Percentiles rank a stretch among this genome's conserved stretches.
phyloP scores from a whole-genome alignment of 495 filamentous ascomycete genomes.

The Hypoxylon rickii region DNA sequence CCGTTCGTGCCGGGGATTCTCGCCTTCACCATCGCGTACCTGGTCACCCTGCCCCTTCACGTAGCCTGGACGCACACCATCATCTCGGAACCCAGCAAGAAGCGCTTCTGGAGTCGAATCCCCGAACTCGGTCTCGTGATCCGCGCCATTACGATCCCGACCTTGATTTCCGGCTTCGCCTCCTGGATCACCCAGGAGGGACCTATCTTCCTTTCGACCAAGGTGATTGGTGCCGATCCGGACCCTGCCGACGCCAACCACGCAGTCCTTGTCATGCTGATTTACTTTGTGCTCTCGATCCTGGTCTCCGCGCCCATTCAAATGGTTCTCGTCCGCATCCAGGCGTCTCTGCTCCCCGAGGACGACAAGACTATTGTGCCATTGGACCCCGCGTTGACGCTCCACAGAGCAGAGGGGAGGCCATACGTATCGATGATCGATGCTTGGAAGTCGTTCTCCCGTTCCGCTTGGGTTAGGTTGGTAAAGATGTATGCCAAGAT shows the following conservation, averaged over 20 bases:
- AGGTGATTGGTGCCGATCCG: background rate
- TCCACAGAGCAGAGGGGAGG: constrained; percentile 43
- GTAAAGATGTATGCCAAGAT: constrained; percentile 64
- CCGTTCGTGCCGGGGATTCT: constrained; percentile 3
- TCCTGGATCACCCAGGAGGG: background rate
- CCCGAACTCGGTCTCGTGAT: constrained; percentile 4
- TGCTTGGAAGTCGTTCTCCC: constrained; percentile 67
- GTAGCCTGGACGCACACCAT: constrained; percentile 22
- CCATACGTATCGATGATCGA: constrained; percentile 62
- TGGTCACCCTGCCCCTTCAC: constrained; percentile 9
- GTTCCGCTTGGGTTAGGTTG: constrained; percentile 58
- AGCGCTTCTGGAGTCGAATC: constrained; percentile 14
- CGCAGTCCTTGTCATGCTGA: background rate
- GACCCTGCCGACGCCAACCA: background rate
- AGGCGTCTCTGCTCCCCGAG: constrained; percentile 35
- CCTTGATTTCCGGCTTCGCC: background rate
- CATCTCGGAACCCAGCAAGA: constrained; percentile 13
- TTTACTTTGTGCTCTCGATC: background rate
- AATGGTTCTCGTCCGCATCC: constrained; percentile 24
- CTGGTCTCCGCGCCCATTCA: constrained; percentile 15
- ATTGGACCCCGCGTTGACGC: constrained; percentile 24
- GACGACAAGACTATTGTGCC: constrained; percentile 25
- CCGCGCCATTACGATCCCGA: constrained; percentile 13
- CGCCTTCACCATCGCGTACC: background rate
- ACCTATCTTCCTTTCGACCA: background rate